Evolutionary conservation across 202 grass and related monocot species (phyloP), one percentile per base, ranked within the genome.

Genomic region (Digitaria exilis): DNA sequence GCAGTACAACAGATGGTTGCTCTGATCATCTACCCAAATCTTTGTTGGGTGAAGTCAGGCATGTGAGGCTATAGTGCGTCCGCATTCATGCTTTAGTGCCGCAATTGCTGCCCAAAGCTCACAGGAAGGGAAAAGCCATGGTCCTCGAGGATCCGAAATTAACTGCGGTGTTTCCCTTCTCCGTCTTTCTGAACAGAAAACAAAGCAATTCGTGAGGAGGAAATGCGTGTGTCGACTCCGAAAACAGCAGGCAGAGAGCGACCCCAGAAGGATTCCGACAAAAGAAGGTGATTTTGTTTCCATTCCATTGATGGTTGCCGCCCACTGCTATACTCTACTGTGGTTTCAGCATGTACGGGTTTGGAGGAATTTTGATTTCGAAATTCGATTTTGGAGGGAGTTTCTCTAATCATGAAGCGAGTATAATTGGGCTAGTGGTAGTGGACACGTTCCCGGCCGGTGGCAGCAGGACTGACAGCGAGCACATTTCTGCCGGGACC

Each of bases 171-270:
- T 22, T 15, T 31, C 11, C 9, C 6, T 19, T 0, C 8, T 24
- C 15, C 25, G 19, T 42, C 29, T 13, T 15, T 59, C 2, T 1
- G 22, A 62, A 24, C 7, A 7, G 14, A 51, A 15, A 59, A 25
- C 56, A 59, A 24, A 60, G 19, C 2, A 39, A 12, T 65, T 43
- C 48, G 46, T 6, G 37, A 2, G 55, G 11, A 29, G 26, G 43
- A 56, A 89, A 81, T 76, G 82, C 77, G 22, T 69, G 22, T 69
- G 49, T 31, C 49, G 42, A 62, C 41, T 25, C 63, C 52, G 10
- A n/a, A 89, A 85, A 19, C 67, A 35, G 34, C 32, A 76, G 65
- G 31, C n/a, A n/a, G 7, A 69, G 61, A 26, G 42, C 3, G 18
- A 67, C 76, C 44, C 32, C 57, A 60, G 57, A 60, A 6, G 30